Evolutionary conservation across 2,329 filamentous ascomycete genomes (phyloP), one percentile per base, ranked within the genome.

Genomic region (Venturia carpophila): DNA sequence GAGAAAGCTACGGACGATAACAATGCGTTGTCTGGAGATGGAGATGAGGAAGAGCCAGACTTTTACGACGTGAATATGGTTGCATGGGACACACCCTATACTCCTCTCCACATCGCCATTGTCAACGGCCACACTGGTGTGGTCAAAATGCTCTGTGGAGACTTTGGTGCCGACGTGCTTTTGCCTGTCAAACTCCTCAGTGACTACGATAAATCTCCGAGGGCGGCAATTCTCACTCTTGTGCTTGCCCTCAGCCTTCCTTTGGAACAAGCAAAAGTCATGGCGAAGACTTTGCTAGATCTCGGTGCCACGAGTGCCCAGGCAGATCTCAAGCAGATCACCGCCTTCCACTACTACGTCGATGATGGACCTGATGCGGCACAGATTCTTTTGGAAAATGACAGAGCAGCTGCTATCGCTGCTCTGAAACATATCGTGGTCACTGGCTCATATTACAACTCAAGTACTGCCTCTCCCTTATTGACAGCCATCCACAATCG

Each of bases 41-140:
- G 85, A 43, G 49, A 83, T 27, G 80, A 85, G 1, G 81, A 87
- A 11, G 88, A 89, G 24, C 90, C 90, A 0, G 90, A 96, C 74
- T 83, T 92, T 63, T 93, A 89, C 73, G 86, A 94, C 69, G 82
- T 92, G 67, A 87, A 95, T 68, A 83, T 88, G 1, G 72, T 89
- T n/a, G 85, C 90, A 1, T 96, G 91, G 91, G 91, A 95, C 70
- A 83, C 81, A 5, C 85, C 87, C 5, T 84, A 86, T 66, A 89
- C 88, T 15, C 85, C 91, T 1, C 79, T 95, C 5, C 91, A 96
- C 73, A 81, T 92, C 37, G 91, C 91, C 9, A 91, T 95, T 67
- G 73, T 90, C 1, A 84, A 85, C 67, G 90, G 90, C 0, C 87
- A 93, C 68, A 78, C 83, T 34, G 82, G 88, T 4, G 83, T 86